Evolutionary conservation across 805 yeast genomes (phyloP).

Genomic region (Aciculoconidium aculeatum): DNA sequence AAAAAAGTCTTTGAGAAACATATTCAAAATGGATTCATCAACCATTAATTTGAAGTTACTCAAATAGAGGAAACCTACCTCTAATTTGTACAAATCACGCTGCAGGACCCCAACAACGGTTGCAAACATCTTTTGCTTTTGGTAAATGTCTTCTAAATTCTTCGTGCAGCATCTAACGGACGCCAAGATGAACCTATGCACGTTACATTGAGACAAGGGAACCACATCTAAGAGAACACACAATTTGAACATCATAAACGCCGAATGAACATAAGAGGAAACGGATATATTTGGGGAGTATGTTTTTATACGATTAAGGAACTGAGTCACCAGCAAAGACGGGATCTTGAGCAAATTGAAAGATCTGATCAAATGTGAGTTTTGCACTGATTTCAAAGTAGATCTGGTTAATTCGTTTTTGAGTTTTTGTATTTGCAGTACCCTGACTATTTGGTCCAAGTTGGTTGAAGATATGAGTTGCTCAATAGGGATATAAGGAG

Average conservation of each 20-base stretch:
- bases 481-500: slow-evolving; percentile 19
- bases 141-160: slow-evolving; percentile 40
- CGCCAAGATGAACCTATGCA: slow-evolving; percentile 34
- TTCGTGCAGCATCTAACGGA: slow-evolving; percentile 35
- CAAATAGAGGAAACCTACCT: slow-evolving; percentile 45
- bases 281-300: slow-evolving; percentile 37
- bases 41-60: slow-evolving; percentile 45
- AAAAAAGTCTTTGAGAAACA: slow-evolving; percentile 28
- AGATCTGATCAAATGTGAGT: slow-evolving; percentile 21
- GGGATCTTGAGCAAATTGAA: slow-evolving; percentile 34
- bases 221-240: slow-evolving; percentile 27
- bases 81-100: slow-evolving; percentile 42
- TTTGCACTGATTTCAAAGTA: slow-evolving; percentile 21
- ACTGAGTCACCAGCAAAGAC: slow-evolving; percentile 27
- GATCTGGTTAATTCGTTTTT: slow-evolving; percentile 15
- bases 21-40: slow-evolving; percentile 27
- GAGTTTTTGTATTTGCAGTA: slow-evolving; percentile 12
- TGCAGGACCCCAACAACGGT: slow-evolving; percentile 39
- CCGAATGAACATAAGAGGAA: slow-evolving; percentile 34
- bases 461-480: slow-evolving; percentile 12
- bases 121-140: slow-evolving; percentile 37
- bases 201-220: slow-evolving; percentile 30
- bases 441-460: slow-evolving; percentile 9
- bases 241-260: slow-evolving; percentile 31
- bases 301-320: slow-evolving; percentile 30